phyloP scores from a whole-genome alignment of 75 land plant genomes.

The Pinus tabuliformis region DNA sequence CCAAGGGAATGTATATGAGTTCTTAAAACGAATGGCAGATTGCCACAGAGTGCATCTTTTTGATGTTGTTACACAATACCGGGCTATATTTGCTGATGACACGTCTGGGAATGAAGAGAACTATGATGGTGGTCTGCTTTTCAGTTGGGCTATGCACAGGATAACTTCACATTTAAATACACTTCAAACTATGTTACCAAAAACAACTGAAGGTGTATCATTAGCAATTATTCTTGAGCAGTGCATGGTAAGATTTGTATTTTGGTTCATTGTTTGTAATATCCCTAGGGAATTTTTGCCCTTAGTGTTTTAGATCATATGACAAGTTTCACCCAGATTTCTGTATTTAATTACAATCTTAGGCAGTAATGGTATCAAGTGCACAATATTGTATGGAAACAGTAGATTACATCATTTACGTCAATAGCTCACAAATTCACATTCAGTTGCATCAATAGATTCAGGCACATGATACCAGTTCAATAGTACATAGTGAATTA shows the following conservation, averaged over 20 bases:
- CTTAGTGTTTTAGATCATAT: no score
- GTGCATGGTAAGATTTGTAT: slow-evolving; percentile 74
- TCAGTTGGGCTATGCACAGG: slow-evolving; percentile 98
- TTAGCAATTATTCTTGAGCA: slow-evolving; percentile 85
- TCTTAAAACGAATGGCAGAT: slow-evolving; percentile 83
- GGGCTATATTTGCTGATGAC: slow-evolving; percentile 96
- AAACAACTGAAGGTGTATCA: slow-evolving; percentile 83
- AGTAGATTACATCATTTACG: no score
- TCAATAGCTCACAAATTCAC: no score
- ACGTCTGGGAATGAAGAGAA: slow-evolving; percentile 96
- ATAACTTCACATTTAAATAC: slow-evolving; percentile 68
- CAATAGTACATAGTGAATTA: no score
- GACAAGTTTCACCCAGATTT: no score
- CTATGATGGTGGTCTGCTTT: slow-evolving; percentile 96
- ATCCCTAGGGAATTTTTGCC: no score
- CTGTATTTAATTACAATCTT: no score
- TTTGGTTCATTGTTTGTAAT: not conserved
- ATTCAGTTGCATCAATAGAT: no score
- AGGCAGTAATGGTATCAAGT: no score
- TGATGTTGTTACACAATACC: slow-evolving; percentile 97
- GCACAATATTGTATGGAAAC: no score
- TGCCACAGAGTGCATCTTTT: slow-evolving; percentile 89
- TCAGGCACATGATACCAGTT: no score
- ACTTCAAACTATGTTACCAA: slow-evolving; percentile 76
- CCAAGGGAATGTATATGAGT: slow-evolving; percentile 82